Evolutionary conservation across 2,329 filamentous ascomycete genomes (phyloP), one percentile per base, ranked within the genome.

Genomic region (Onygenales sp.): DNA sequence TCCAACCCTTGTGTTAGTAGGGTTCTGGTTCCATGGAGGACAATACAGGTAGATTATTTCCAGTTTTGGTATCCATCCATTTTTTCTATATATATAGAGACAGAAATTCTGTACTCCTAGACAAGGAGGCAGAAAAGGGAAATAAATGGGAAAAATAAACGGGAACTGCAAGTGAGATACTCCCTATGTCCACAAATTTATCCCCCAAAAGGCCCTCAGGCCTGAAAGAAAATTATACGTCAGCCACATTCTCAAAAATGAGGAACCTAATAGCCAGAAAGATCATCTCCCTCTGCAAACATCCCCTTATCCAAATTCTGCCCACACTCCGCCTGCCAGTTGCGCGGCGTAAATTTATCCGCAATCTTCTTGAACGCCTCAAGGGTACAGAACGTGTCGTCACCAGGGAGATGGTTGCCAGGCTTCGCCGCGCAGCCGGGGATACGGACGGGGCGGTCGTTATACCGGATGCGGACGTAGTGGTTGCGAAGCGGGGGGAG

Each of bases 291-390:
- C 42, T 71, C 65, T 0, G 77, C 79, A 56, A 81, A 77, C 3
- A 77, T 70, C 2, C 75, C 74, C 56, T 74, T 68, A 43, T 80
- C 80, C 40, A 86, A 60, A 59, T 84, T 84, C 53, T 69, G 70
- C 42, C 70, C 67, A 63, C 85, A 88, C 51, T 81, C 81, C 14
- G 69, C 65, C 63, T 80, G 81, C 92, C 91, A 97, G 67, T 90
- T 80, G 54, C 74, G 74, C 0, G 93, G 93, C 1, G 88, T 93
- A 65, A 87, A 94, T 63, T 88, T 89, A 71, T 97, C 92, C 2
- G 93, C 89, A 52, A 96, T 88, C 50, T 82, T 76, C 70, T 97
- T 97, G 77, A 98, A 98, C 0, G 92, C 89, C 53, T 86, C 82
- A 62, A 98, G 70, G 0, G 92, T 97, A 71, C 93, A 98, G 64